Percentiles rank a stretch among this genome's conserved stretches.
Evolutionary conservation across 148 eudicot genomes (phyloP).

Genomic region (Agrostemma githago): DNA sequence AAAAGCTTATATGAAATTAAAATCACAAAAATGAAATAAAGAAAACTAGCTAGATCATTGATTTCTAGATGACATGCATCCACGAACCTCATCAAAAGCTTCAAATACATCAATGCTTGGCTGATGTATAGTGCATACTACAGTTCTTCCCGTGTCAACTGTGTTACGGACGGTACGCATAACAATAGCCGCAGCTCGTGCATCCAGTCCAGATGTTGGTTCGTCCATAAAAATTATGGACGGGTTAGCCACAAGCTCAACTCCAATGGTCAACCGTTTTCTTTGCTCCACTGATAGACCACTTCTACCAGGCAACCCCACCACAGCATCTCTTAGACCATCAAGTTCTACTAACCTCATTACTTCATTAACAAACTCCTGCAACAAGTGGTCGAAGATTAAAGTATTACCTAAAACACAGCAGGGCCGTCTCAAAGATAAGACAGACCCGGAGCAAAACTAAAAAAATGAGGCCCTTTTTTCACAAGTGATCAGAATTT

Average conservation of each 20-base stretch:
- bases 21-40: too few species aligned
- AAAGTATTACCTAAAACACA: background rate
- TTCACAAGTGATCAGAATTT: too few species aligned
- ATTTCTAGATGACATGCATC: background rate
- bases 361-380: slow-evolving; percentile 87
- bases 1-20: background rate
- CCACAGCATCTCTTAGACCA: slow-evolving; percentile 59
- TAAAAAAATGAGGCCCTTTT: too few species aligned
- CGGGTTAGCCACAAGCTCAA: slow-evolving; percentile 95
- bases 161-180: slow-evolving; percentile 92
- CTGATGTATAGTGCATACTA: slow-evolving; percentile 95
- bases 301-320: slow-evolving; percentile 69
- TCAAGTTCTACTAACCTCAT: slow-evolving; percentile 78
- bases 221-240: slow-evolving; percentile 96
- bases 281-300: slow-evolving; percentile 90
- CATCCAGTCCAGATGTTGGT: slow-evolving; percentile 96
- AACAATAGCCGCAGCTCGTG: slow-evolving; percentile 95
- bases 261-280: slow-evolving; percentile 84
- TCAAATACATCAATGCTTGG: slow-evolving; percentile 93
- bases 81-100: slow-evolving; percentile 87
- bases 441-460: too few species aligned
- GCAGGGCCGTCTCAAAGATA: too few species aligned
- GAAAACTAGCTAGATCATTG: background rate
- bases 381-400: slow-evolving; percentile 21
- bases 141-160: slow-evolving; percentile 89